Conservation (phyloP, 2,329 filamentous ascomycete species). For the Talaromyces sp. region DNA sequence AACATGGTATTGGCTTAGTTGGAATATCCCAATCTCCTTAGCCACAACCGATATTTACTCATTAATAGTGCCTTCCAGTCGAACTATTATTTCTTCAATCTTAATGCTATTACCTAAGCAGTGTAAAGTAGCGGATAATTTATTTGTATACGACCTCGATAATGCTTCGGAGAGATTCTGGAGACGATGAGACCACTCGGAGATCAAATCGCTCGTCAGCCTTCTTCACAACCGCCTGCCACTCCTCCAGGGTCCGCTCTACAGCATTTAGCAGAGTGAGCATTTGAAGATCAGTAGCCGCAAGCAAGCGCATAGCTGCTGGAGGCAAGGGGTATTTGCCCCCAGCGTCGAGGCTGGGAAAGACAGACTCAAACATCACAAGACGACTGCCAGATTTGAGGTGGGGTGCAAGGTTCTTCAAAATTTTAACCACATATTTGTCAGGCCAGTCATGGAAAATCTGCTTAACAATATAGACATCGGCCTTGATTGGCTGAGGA, state of each 20-base stretch:
- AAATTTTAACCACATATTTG: slow-evolving; percentile 10
- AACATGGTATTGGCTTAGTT: neutral
- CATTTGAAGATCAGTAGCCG: neutral
- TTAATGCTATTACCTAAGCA: too few relatives aligned
- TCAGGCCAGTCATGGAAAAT: slow-evolving; percentile 12
- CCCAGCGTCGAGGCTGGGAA: neutral
- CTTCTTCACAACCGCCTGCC: neutral
- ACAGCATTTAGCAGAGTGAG: neutral
- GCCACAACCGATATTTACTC: neutral
- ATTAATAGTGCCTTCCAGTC: neutral
- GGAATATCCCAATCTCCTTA: neutral
- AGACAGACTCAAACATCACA: slow-evolving; percentile 8
- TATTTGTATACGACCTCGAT: neutral
- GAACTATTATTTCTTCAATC: neutral
- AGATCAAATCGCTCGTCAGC: neutral
- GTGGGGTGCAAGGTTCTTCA: slow-evolving; percentile 1
- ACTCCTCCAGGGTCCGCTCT: neutral
- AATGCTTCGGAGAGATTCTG: neutral
- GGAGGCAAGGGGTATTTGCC: neutral
- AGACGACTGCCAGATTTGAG: slow-evolving; percentile 10
- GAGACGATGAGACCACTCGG: neutral
- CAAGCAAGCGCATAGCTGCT: neutral
- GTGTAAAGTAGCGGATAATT: neutral
- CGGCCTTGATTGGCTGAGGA: slow-evolving; percentile 5
- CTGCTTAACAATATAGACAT: slow-evolving; percentile 2